Evolutionary conservation across 2,329 filamentous ascomycete genomes (phyloP).

Genomic region (Dendryphion nanum): DNA sequence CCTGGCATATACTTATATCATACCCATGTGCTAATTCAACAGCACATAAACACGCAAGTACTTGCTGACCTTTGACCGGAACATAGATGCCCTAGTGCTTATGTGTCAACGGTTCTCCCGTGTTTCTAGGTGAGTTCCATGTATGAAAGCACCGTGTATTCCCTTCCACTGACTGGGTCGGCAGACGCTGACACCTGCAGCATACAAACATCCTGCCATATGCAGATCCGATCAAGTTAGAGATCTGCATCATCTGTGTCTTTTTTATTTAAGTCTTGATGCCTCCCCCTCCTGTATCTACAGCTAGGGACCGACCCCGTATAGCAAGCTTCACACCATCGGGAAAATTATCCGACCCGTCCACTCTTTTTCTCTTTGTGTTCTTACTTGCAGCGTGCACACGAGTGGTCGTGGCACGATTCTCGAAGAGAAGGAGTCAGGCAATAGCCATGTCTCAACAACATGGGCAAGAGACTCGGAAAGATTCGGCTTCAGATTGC

Average conservation of each 20-base stretch:
- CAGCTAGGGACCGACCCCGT: conserved; percentile 13
- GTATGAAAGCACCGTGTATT: conserved; percentile 27
- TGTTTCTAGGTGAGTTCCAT: conserved; percentile 34
- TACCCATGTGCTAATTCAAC: conserved; percentile 32
- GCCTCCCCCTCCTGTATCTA: conserved; percentile 26
- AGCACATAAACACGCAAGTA: conserved; percentile 15
- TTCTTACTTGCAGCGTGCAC: conserved; percentile 16
- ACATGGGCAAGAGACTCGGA: neutral
- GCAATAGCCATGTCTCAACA: conserved; percentile 7
- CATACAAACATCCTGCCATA: conserved; percentile 21
- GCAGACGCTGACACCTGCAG: conserved; percentile 29
- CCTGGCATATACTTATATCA: conserved; percentile 26
- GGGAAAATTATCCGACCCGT: conserved; percentile 7
- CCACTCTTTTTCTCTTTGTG: conserved; percentile 18
- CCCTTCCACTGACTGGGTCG: conserved; percentile 30
- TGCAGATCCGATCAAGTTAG: conserved; percentile 23
- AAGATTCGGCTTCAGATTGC: neutral
- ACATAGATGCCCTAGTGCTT: conserved; percentile 31
- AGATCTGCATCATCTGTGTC: conserved; percentile 9
- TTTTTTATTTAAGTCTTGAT: no score
- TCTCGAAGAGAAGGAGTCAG: conserved; percentile 18
- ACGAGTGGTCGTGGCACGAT: conserved; percentile 11
- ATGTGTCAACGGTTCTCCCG: conserved; percentile 31
- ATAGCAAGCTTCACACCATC: conserved; percentile 10
- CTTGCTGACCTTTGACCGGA: conserved; percentile 29